Evolutionary conservation across 192 early-diverging fungal species (phyloP), one percentile per base, ranked within the genome.

Genomic region (Backusella psychrophila): DNA sequence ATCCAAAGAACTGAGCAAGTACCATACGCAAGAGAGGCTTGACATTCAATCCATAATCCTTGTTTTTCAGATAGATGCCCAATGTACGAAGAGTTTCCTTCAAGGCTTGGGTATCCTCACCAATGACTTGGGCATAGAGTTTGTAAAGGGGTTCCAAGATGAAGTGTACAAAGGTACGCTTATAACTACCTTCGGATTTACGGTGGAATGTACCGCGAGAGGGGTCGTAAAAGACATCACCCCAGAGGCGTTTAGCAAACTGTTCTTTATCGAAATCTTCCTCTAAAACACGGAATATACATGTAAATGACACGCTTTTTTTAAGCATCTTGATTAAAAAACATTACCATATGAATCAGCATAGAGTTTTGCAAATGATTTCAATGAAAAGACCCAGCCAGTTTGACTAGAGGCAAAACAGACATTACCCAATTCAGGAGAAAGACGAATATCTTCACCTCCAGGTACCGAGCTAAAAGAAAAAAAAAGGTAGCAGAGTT

Each of bases 141-240:
- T 99, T 99, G 89, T 94, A 99, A 36, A 99, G 82, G 14, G 97
- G 97, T 76, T 97, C 94, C 14, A 99, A 79, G 72, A 99, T 92
- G 80, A 99, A 99, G 79, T 99, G 95, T 26, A 96, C 93, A 86
- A 99, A 99, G 15, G 95, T 90, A 17, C 98, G 91, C 77, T 89
- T 85, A 46, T 86, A 85, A 41, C 87, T 84, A 49, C 84, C 87
- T 15, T 86, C 52, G 26, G 93, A 83, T 81, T 90, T 93, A 38
- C 94, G 92, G 49, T 90, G 86, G 81, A 99, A 99, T 3, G 89
- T 91, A 31, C 95, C 88, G 15, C 88, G 91, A n/a, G 89, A 86
- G 0, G 88, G 76, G 78, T 97, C 90, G 82, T 93, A 97, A 84
- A 92, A 97, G 36, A 99, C 89, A 80, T 99, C 96, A 39, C 98